Evolutionary conservation across 306 rosid genomes (phyloP), one percentile per base, ranked within the genome.

Genomic region (Malus sylvestris): DNA sequence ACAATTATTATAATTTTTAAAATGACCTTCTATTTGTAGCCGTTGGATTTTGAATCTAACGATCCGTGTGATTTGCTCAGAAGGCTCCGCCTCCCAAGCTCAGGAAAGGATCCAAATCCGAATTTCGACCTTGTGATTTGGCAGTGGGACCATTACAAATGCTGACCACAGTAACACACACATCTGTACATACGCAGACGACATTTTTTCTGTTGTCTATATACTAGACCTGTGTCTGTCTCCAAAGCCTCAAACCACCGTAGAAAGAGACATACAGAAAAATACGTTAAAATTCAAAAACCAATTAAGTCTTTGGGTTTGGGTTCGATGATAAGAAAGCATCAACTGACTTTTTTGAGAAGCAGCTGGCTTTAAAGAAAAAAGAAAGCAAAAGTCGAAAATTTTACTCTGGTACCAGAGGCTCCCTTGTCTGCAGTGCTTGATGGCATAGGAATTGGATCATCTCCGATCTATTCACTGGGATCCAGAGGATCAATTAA

Each of bases 371-470:
- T 78, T 83, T 66, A 68, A 83, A 71, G 65, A 83, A 20, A 83
- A 20, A 70, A 38, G 76, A 61, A 89, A 86, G 88, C 77, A 77
- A 85, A 87, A 85, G 88, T 73, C 18, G 67, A 55, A 72, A 49
- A 80, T 83, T 51, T 49, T 87, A 84, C 90, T 44, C 20, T 74
- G 89, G 79, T 87, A 89, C 85, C 89, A 79, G 68, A 61, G 88
- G n/a, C 67, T 45, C 67, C 67, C 16, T 19, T 42, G 32, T 73
- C 77, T 74, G 55, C 74, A 63, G 60, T 72, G 45, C 53, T 66
- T 84, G 85, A 83, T 82, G 75, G 84, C 89, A 33, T 33, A 1
- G 0, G 38, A 33, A 33, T 5, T 33, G 5, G 38, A 6, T 33
- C 38, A 82, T 74, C 38, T 33, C 8, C 38, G 2, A 33, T 33